Conservation (phyloP, 257 asterid species). For the Handroanthus guayacan region DNA sequence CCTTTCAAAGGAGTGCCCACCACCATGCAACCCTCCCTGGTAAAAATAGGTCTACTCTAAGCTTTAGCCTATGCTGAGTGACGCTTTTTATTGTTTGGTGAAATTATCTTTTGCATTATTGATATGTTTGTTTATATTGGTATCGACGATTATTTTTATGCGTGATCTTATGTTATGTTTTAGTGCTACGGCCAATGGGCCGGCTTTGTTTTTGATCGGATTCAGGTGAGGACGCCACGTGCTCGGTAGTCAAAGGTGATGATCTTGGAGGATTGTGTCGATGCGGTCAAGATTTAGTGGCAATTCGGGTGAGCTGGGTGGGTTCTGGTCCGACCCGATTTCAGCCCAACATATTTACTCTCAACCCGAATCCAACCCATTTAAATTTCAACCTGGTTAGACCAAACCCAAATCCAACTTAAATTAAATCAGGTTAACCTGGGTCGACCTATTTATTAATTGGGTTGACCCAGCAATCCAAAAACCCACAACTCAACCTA, state of each 20-base stretch:
- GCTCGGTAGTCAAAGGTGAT: constrained; percentile 38
- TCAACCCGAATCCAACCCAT: too few species aligned
- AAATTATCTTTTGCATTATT: constrained; percentile 21
- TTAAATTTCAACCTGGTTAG: too few species aligned
- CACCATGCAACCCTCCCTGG: neutral
- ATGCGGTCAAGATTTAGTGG: constrained; percentile 38
- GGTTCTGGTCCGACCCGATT: too few species aligned
- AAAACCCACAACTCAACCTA: too few species aligned
- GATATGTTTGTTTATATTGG: constrained; percentile 1
- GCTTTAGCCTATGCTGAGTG: too few species aligned
- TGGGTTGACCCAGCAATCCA: too few species aligned
- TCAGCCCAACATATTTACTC: too few species aligned
- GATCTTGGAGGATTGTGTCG: constrained; percentile 24
- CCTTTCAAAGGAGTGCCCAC: constrained; percentile 33
- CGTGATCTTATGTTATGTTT: neutral
- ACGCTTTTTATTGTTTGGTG: neutral
- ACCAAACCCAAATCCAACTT: too few species aligned
- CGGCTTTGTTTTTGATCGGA: constrained; percentile 44
- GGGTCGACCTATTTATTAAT: too few species aligned
- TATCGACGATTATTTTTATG: neutral
- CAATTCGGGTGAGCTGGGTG: too few species aligned
- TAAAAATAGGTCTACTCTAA: neutral
- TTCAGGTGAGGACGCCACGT: constrained; percentile 42
- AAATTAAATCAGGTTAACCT: too few species aligned
- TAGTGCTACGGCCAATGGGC: constrained; percentile 33